Base-by-base conservation (phyloP, 306 rosid genomes). In the Sophora flavescens region DNA sequence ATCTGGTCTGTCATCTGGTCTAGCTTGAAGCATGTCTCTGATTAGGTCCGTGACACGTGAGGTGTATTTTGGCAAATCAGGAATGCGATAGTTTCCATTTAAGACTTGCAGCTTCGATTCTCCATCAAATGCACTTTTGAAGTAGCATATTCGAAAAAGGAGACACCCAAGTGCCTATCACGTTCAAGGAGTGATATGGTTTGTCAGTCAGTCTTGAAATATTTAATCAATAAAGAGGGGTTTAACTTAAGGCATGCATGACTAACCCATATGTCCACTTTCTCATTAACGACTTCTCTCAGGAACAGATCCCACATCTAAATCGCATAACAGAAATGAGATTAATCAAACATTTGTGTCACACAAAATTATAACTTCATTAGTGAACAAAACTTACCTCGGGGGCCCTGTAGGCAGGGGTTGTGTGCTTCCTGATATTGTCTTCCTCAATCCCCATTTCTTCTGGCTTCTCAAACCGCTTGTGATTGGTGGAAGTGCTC, bases 361-460 rank as follows among this genome's bases (percentile, higher is more conserved):
- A 72, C 57, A 36, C 42, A 45, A 44, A 5, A 64, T 42, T 9
- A 74, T 1, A 70, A 14, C 10, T 57, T 50, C 17, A 63, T 36
- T 35, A 75, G 50, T 41, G 82, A n/a, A 81, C 15, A 75, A 64
- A 9, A 50, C 68, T 30, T 77, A 89, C 98, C 98, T 95, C 98
- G 0, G 98, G 97, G 56, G 98, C 85, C 81, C 98, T 89, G 81
- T 95, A 95, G 64, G 98, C 98, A 12, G 98, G 98, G 54, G 98
- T 95, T 48, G 98, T 95, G 82, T 89, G 77, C 91, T 95, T 95
- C 86, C 98, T 92, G 88, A 95, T 95, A 87, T 89, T 95, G 83
- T 95, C 98, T 84, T 95, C 98, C 82, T 92, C 98, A 72, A 95
- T 86, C 60, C 98, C 98, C 98, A 95, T 95, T 80, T 95, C 98